Evolutionary conservation across 2,329 filamentous ascomycete species (phyloP), one percentile per base, ranked within the genome.

Genomic region (Fusarium sp.): DNA sequence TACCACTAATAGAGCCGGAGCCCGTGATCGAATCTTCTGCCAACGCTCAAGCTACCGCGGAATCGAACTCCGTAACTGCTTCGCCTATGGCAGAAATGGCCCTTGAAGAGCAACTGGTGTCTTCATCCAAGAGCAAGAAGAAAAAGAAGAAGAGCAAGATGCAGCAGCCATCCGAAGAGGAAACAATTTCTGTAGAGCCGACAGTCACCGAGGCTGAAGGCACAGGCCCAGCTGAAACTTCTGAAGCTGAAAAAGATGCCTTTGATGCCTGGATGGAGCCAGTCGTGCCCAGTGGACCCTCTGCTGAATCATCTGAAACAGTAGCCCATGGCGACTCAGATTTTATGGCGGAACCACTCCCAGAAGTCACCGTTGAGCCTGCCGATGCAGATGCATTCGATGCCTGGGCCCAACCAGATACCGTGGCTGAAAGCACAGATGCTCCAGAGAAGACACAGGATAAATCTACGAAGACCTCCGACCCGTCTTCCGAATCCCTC

Each of bases 81-180:
- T 58, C 38, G 26, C 22, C 38, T n/a, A 24, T 31, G 12, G n/a
- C 53, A 20, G 67, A 71, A n/a, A 38, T 31, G 16, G 57, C 38
- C 7, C 41, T 28, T 18, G 60, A 60, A 33, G 67, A 71, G 30
- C 38, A 54, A 28, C 26, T 30, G 11, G 60, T 61, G 24, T 51
- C 70, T 41, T 70, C 58, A 24, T 58, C 68, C 6, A 74, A 77
- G 63, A 73, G 60, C 53, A 78, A 76, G 63, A 78, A 77, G 63
- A 76, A 73, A 57, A 77, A 77, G 66, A 78, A 76, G 62, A 76
- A 78, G 67, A 72, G 44, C 47, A 77, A 73, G 41, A 22, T 57
- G 24, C 68, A 66, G 26, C 65, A 70, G 28, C 24, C 44, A 39
- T 26, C 18, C 12, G 55, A 72, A 35, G 71, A 73, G 22, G 63